These are phyloP conservation scores for Rhexocercosporidium sp. DNA, from an alignment of 2,329 filamentous ascomycete species.

Conservation along the genomic window DNA sequence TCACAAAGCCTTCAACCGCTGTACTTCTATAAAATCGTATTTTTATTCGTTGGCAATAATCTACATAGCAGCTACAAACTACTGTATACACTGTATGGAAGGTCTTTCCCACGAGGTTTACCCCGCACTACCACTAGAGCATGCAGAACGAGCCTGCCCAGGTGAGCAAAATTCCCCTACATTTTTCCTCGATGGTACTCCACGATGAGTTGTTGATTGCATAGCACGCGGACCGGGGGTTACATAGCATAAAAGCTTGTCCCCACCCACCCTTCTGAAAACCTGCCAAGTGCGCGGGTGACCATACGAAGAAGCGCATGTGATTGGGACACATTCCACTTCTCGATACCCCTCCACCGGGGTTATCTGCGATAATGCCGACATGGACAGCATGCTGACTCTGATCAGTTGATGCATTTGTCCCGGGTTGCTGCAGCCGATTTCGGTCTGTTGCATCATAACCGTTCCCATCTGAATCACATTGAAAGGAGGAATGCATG, in stretches of 20 bases:
- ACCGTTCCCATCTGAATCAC: no score
- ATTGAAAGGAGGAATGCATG: no score
- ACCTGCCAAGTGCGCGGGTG: background rate
- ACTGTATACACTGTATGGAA: background rate
- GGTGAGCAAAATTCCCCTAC: background rate
- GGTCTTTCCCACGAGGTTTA: background rate
- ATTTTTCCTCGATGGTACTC: background rate
- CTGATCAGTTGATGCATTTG: no score
- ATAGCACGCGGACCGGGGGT: background rate
- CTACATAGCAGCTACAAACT: no score
- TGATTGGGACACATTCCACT: background rate
- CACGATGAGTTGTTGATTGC: background rate
- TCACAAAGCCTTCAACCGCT: background rate
- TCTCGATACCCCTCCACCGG: background rate
- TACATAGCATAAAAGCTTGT: slow-evolving; percentile 2
- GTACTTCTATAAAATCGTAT: no score
- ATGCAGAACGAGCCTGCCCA: background rate
- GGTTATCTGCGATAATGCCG: background rate
- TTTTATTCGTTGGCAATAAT: background rate
- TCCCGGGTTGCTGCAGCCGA: no score
- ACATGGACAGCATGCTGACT: background rate
- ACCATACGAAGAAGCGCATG: background rate
- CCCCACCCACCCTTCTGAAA: background rate
- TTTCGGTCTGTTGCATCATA: no score
- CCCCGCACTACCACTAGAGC: background rate